Evolutionary conservation across 2,329 filamentous ascomycete species (phyloP), one percentile per base, ranked within the genome.

Genomic region (Gaeumannomyces sp.): DNA sequence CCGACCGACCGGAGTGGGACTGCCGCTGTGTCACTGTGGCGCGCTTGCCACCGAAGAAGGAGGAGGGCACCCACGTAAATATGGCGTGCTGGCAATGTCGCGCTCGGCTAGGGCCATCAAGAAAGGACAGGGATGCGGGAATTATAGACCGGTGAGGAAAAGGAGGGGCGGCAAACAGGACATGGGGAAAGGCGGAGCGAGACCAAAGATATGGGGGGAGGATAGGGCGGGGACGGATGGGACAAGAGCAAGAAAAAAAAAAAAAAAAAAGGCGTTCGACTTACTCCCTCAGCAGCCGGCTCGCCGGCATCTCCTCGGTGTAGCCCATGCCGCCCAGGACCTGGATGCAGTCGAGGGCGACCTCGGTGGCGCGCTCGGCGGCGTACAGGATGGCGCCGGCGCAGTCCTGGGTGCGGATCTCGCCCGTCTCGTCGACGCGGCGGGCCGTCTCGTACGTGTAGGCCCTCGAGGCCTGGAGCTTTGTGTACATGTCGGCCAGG

Each of bases 401-500:
- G 75, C 95, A 98, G 78, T 99, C 94, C 75, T 97, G 90, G 0
- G 93, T 97, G 65, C 84, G 83, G 70, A 97, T 89, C 1, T 81
- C 67, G 14, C 87, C 89, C 16, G 85, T 79, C 75, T 94, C 91
- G 71, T 97, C 94, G 27, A 97, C 89, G 2, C 85, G 83, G 60
- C 85, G 83, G 3, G 95, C 95, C 0, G 93, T 93, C 53, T 83
- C 80, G 73, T 96, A 96, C 0, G 94, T 98, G 77, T 97, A 97
- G 2, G 93, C 85, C n/a, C 88, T 82, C 22, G 89, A 88, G 14
- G 91, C 93, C 72, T 91, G 89, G 66, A 95, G 85, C 77, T 96
- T 96, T 61, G 93, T 97, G 79, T 98, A 96, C 93, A 99, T 97
- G 76, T 98, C 93, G 65, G 95, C 93, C 60, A 98, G 83, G 74